Evolutionary conservation across 2,329 filamentous ascomycete genomes (phyloP), one percentile per base, ranked within the genome.

Genomic region (Raffaelea deltoideospora): DNA sequence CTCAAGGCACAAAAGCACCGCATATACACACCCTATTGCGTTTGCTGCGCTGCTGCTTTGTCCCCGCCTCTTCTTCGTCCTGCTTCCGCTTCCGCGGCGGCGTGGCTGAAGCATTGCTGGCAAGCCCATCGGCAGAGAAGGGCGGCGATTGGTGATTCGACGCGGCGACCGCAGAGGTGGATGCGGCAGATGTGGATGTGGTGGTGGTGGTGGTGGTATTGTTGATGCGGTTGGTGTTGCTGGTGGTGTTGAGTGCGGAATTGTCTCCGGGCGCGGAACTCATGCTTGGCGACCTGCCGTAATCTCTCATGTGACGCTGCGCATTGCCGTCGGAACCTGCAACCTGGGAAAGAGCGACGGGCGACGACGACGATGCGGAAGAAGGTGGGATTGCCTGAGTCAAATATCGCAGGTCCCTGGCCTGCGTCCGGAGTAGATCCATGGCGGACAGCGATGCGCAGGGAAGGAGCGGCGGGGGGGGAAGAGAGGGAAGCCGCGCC

Each of bases 41-140:
- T 51, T 75, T 76, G 52, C 67, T 73, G 46, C 70, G 57, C 53
- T 70, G 69, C 55, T 69, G 65, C 51, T 65, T 69, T 15, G 53
- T 47, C 13, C 43, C 45, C 13, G 45, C 46, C 1, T 55, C 61
- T 28, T 65, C 64, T 27, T 63, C 61, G 10, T 59, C 50, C 14
- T 55, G 56, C 51, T 55, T 57, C 26, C 56, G 50, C 49, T 60
- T 60, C 14, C 55, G 56, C 51, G 55, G 56, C 26, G 56, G 50
- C 49, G 60, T 60, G 37, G 40, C 27, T 1, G 37, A 19, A 2
- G 39, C 21, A 5, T 18, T 31, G 15, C 33, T 4, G 17, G n/a
- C 15, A 20, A 19, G 24, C 14, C 17, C 26, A 15, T 4, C 31
- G 9, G 31, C 40, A 30, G 39, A 41, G 18, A 39, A 41, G 27